Percentiles rank a stretch among this genome's conserved stretches.
These are phyloP conservation scores for Ophiocordyceps unilateralis DNA, from an alignment of 2,329 filamentous ascomycete species.

Conservation along the genomic window DNA sequence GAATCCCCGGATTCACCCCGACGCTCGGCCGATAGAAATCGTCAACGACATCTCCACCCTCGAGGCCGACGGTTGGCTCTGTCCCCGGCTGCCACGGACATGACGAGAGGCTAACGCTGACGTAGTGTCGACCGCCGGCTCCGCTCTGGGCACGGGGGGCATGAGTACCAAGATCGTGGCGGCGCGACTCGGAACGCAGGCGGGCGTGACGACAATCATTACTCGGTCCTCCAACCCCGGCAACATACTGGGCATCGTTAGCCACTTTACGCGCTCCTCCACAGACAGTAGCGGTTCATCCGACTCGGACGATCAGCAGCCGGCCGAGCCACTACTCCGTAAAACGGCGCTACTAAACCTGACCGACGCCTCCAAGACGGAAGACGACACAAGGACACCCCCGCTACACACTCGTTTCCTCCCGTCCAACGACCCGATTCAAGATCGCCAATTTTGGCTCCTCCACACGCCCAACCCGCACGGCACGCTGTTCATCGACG, in stretches of 20 bases:
- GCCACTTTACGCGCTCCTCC: constrained; percentile 44
- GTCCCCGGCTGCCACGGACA: background rate
- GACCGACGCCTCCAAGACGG: constrained; percentile 7
- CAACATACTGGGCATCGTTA: constrained; percentile 77
- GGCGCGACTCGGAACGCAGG: constrained; percentile 78
- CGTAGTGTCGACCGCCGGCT: constrained; percentile 72
- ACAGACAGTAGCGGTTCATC: constrained; percentile 1
- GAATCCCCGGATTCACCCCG: constrained; percentile 71
- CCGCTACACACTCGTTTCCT: constrained; percentile 83
- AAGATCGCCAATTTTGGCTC: constrained; percentile 94
- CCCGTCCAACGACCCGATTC: constrained; percentile 66
- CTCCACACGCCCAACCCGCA: constrained; percentile 81
- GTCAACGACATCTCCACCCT: constrained; percentile 76
- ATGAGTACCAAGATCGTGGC: constrained; percentile 98
- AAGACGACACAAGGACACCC: constrained; percentile 13
- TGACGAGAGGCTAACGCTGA: constrained; percentile 6
- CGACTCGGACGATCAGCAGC: constrained; percentile 9
- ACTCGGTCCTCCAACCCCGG: constrained; percentile 85
- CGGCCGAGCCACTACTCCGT: constrained; percentile 18
- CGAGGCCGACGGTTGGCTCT: constrained; percentile 62
- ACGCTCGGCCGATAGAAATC: constrained; percentile 79
- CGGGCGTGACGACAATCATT: constrained; percentile 90
- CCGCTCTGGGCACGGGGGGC: constrained; percentile 76
- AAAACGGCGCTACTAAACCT: constrained; percentile 26
- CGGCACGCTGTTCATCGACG: constrained; percentile 82